Evolutionary conservation across 768 basidiomycete species (phyloP), one percentile per base, ranked within the genome.

Genomic region (Exsudoporus frostii): DNA sequence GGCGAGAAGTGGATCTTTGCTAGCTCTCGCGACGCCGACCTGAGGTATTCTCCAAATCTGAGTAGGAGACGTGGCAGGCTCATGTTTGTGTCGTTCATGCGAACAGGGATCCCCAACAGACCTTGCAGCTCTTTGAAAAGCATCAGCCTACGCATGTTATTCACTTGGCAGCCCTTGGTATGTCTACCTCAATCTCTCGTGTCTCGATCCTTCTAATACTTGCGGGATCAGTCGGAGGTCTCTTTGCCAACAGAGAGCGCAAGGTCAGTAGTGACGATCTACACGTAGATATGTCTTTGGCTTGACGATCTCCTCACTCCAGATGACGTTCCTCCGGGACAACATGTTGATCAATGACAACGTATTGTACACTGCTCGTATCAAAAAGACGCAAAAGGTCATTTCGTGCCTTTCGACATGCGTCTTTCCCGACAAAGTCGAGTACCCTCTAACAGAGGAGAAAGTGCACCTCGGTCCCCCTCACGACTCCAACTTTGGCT

Each of bases 331-430:
- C 79, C 79, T 98, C 20, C 88, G 93, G 19, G 94, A 97, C 65
- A 98, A 98, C 73, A 81, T 88, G 66, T 79, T 93, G 57, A 98
- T 98, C 74, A 98, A 98, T 73, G 92, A 96, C 68, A 93, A 94
- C 69, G 84, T 98, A 38, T 79, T 98, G 20, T 83, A 93, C 66
- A 77, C 80, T 30, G 77, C 92, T 8, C 79, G 91, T 65, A 76
- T 84, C 58, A 74, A 78, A 63, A 76, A 82, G 45, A 79, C 79
- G 20, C 60, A 79, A 57, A 98, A 97, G 71, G 79, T 96, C 60
- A 87, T 98, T 53, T 97, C 95, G 13, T 98, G 95, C 66, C 83
- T 98, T 36, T 97, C 95, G 10, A 98, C 96, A 38, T 98, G 95
- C 67, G 92, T 98, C 42, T 98, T 95, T 77, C 95, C 95, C 0